These are phyloP conservation scores for Pichia californica DNA, from an alignment of 805 yeast species.

Conservation along the genomic window DNA sequence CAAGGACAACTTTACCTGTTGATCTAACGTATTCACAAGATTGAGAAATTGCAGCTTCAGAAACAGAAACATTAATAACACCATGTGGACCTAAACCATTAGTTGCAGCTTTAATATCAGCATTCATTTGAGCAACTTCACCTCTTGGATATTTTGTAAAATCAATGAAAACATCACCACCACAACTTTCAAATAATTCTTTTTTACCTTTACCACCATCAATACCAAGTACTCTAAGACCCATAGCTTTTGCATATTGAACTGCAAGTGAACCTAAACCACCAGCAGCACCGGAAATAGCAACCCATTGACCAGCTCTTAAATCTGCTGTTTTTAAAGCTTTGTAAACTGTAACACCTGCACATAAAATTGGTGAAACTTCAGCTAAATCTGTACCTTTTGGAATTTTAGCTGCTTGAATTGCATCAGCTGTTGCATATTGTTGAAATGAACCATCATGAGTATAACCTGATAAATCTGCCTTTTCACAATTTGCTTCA, in stretches of 20 bases:
- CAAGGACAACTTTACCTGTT: slow-evolving; percentile 54
- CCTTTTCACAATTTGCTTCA: slow-evolving; percentile 63
- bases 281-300: slow-evolving; percentile 47
- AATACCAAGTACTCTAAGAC: slow-evolving; percentile 41
- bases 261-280: slow-evolving; percentile 47
- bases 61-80: slow-evolving; percentile 47
- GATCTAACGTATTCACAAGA: slow-evolving; percentile 37
- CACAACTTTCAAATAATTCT: slow-evolving; percentile 33
- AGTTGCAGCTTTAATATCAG: slow-evolving; percentile 36
- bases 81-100: slow-evolving; percentile 46
- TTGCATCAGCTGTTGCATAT: slow-evolving; percentile 47
- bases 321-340: slow-evolving; percentile 45
- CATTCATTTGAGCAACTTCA: slow-evolving; percentile 33
- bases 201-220: slow-evolving; percentile 45
- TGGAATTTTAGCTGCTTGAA: slow-evolving; percentile 44
- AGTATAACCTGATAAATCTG: slow-evolving; percentile 69
- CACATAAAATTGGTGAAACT: slow-evolving; percentile 45
- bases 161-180: slow-evolving; percentile 44
- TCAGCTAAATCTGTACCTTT: slow-evolving; percentile 41
- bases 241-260: slow-evolving; percentile 46
- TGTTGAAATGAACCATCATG: slow-evolving; percentile 59
- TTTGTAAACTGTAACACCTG: slow-evolving; percentile 49
- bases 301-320: slow-evolving; percentile 45
- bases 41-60: slow-evolving; percentile 41
- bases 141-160: slow-evolving; percentile 29